Base-by-base conservation (phyloP, 306 rosid genomes). In the Cicer pinnatifidum region DNA sequence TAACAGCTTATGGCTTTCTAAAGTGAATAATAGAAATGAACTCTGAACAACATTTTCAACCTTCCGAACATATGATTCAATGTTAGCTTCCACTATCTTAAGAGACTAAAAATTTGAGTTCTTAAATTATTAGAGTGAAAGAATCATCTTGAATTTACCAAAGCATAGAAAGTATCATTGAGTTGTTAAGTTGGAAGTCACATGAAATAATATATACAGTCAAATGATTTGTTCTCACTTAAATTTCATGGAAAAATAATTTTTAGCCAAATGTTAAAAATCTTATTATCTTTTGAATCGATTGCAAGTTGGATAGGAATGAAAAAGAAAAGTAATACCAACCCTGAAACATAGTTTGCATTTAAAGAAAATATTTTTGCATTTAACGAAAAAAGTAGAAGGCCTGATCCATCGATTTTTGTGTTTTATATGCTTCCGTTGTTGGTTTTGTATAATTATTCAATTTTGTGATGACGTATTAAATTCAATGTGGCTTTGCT, bases 401-500 rank as follows among this genome's bases (percentile, higher is more conserved):
- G 35, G 54, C 13, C 56, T 8, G 1, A 19, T 39, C 16, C 13
- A 1, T 11, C 0, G n/a, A 6, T 6, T 0, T 62, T 43, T 9
- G 28, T 38, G 9, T 51, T 48, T 6, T 19, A 1, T 54, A 13
- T 67, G 46, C 59, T 23, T 23, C 2, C 0, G 35, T 28, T 28
- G 8, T 38, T 47, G 56, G 9, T 39, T 43, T 45, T 19, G 1
- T 64, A 47, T 37, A 2, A 16, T 3, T 67, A 10, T 46, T 13
- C 9, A 16, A 10, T 48, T 74, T n/a, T 16, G 37, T 23, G 41
- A 58, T 61, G 59, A 58, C 61, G 52, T 38, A 41, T 72, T 46
- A 28, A 23, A 41, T 72, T 46, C 39, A 23, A 57, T 53, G 15
- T 68, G 71, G 20, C 50, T 67, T 70, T 72, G 48, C 15, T 60